Evolutionary conservation across 2,329 filamentous ascomycete species (phyloP).

Genomic region (Alternaria conjuncta): DNA sequence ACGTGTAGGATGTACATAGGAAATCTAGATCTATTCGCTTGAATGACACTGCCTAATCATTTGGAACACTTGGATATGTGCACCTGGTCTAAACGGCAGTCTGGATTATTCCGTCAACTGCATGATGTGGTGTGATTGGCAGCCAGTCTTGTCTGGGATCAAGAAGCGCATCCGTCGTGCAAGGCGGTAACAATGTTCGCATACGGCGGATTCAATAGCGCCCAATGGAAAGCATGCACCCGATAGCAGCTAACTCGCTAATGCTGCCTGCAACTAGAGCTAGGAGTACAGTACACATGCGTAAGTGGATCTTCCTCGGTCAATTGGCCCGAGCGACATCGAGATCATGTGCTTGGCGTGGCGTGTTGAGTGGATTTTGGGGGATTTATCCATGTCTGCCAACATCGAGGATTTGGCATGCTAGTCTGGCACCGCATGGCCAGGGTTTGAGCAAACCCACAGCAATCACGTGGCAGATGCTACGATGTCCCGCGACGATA

Average conservation of each 20-base stretch:
- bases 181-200: not conserved
- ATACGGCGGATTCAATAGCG: not conserved
- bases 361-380: conserved; percentile 1
- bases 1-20: conserved; percentile 8
- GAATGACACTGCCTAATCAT: not conserved
- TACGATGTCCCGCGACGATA: not conserved
- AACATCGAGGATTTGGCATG: conserved; percentile 8
- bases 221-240: not conserved
- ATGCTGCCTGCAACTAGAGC: not conserved
- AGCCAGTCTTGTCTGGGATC: not conserved
- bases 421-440: not conserved
- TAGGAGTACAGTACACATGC: not conserved
- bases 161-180: not conserved
- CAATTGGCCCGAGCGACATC: conserved; percentile 1
- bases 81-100: not conserved
- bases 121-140: not conserved
- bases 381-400: not conserved
- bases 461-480: not conserved
- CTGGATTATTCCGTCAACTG: not conserved
- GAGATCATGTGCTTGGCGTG: conserved; percentile 2
- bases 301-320: not conserved
- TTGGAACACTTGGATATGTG: not conserved
- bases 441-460: not conserved
- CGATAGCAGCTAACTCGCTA: not conserved
- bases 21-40: conserved; percentile 1